Percentiles rank a stretch among this genome's conserved stretches.
These are phyloP conservation scores for Choricystis sp. DNA, from an alignment of 139 green algal genomes.

Conservation along the genomic window DNA sequence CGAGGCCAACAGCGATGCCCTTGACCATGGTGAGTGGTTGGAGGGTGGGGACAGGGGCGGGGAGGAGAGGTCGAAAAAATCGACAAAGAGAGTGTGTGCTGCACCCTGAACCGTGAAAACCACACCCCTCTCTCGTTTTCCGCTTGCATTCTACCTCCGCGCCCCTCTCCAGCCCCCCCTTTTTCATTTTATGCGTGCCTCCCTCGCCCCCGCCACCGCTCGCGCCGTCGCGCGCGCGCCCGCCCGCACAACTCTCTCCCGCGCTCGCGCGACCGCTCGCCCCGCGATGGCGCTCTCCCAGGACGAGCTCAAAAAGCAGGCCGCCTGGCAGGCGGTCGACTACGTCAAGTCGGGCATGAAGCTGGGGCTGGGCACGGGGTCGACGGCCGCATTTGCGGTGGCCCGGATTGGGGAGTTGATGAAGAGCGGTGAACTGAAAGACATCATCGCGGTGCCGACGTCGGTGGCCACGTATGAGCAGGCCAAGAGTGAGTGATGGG, in stretches of 20 bases:
- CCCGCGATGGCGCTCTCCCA: conserved; percentile 27
- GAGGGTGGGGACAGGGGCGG: neutral
- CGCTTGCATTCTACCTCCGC: neutral
- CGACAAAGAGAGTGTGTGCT: neutral
- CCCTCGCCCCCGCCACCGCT: neutral
- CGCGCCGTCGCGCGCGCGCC: neutral
- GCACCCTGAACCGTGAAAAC: neutral
- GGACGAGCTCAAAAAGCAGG: conserved; percentile 92
- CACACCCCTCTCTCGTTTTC: neutral
- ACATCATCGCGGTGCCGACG: conserved; percentile 93
- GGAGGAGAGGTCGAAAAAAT: neutral
- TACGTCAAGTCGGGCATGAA: conserved; percentile 95
- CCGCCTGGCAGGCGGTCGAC: conserved; percentile 87
- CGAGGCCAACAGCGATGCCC: conserved; percentile 70
- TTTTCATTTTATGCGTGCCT: neutral
- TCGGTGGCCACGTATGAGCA: conserved; percentile 87
- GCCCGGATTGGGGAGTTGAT: conserved; percentile 88
- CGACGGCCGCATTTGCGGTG: conserved; percentile 96
- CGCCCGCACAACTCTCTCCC: neutral
- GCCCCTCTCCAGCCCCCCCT: neutral
- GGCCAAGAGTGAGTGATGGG: conserved; percentile 26
- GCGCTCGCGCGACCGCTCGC: neutral
- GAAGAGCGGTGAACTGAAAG: conserved; percentile 68
- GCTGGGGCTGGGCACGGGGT: conserved; percentile 92
- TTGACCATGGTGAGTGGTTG: conserved; percentile 23